These are phyloP conservation scores for Rhizomucor miehei DNA, from an alignment of 371 early-diverging fungal species.

Conservation along the genomic window DNA sequence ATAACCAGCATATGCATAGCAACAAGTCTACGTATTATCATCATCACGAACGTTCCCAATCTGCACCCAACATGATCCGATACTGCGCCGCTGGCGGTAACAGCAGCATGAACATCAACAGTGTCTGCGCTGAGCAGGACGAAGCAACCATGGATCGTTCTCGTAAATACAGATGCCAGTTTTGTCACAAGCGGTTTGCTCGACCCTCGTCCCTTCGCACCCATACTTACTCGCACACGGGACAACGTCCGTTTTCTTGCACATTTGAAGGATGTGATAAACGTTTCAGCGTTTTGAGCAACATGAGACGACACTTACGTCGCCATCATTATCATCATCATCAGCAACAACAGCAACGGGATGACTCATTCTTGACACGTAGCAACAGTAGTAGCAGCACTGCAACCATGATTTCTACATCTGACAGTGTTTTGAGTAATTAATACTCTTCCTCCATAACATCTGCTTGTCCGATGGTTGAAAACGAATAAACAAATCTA, in stretches of 20 bases:
- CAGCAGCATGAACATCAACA: too few relatives aligned
- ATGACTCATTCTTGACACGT: neutral
- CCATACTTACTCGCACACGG: conserved; percentile 70
- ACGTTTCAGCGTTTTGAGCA: conserved; percentile 68
- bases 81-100: too few relatives aligned
- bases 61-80: too few relatives aligned
- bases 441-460: too few relatives aligned
- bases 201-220: conserved; percentile 46
- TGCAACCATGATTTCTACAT: neutral
- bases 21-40: too few relatives aligned
- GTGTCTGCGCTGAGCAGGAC: too few relatives aligned
- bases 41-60: too few relatives aligned
- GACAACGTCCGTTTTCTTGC: conserved; percentile 68
- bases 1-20: too few relatives aligned
- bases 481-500: too few relatives aligned
- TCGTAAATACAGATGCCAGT: conserved; percentile 10
- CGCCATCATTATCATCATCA: conserved; percentile 23
- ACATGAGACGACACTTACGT: conserved; percentile 65
- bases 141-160: neutral
- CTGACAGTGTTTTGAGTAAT: too few relatives aligned
- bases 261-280: conserved; percentile 56
- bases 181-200: conserved; percentile 20
- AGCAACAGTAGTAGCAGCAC: neutral
- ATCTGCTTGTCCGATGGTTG: too few relatives aligned
- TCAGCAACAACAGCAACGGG: too few relatives aligned